Evolutionary conservation across 345 rosid genomes (phyloP).

Genomic region (Corchorus capsularis): DNA sequence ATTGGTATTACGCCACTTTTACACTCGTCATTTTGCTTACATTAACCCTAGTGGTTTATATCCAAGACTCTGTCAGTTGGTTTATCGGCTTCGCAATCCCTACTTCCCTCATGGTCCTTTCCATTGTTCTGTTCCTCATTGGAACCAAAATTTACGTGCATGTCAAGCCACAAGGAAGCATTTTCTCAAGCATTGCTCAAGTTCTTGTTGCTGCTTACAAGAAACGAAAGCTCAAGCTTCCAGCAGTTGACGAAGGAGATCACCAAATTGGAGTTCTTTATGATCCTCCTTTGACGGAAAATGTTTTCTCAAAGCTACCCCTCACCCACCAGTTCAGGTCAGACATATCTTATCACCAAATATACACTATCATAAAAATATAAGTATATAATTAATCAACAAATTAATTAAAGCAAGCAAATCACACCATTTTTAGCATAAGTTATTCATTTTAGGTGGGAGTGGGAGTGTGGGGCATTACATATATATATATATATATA

Average conservation of each 20-base stretch:
- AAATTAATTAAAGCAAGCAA: not conserved
- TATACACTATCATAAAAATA: not conserved
- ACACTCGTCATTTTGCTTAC: slow-evolving; percentile 68
- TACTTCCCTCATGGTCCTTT: slow-evolving; percentile 55
- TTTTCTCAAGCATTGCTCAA: slow-evolving; percentile 55
- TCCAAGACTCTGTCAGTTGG: slow-evolving; percentile 80
- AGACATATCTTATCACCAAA: not conserved
- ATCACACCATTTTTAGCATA: not conserved
- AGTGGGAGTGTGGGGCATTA: no score
- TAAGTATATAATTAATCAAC: not conserved
- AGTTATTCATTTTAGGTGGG: not conserved
- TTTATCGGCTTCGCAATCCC: slow-evolving; percentile 68
- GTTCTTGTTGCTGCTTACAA: slow-evolving; percentile 54
- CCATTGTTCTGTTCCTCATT: slow-evolving; percentile 49
- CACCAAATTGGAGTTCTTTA: slow-evolving; percentile 29
- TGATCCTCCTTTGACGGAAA: slow-evolving; percentile 53
- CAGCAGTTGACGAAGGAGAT: slow-evolving; percentile 29
- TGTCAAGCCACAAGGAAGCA: slow-evolving; percentile 72
- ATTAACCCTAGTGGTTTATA: slow-evolving; percentile 62
- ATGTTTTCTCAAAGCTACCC: slow-evolving; percentile 46
- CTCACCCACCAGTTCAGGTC: slow-evolving; percentile 69
- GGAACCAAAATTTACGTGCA: slow-evolving; percentile 64
- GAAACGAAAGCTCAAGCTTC: slow-evolving; percentile 48
- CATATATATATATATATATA: no score
- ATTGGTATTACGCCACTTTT: slow-evolving; percentile 83